These are phyloP conservation scores for Balakata baccata DNA, from an alignment of 345 rosid species.

Conservation along the genomic window DNA sequence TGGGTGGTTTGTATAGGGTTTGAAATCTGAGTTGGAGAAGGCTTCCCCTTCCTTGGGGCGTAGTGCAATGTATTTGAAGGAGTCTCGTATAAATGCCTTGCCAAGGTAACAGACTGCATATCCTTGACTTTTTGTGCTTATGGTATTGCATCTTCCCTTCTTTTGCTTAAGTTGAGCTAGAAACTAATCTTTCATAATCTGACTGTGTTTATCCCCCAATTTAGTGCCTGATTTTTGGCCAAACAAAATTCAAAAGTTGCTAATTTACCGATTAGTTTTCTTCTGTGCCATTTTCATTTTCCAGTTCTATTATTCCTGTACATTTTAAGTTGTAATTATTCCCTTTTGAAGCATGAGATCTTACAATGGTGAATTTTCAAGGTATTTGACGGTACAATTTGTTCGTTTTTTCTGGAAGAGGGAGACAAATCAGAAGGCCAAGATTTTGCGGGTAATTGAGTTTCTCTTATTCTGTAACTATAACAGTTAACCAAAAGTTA, in stretches of 20 bases:
- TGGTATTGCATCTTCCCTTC: not conserved
- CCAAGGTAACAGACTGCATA: conserved; percentile 51
- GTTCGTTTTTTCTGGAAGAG: conserved; percentile 99
- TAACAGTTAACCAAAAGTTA: not conserved
- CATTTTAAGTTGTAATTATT: conserved; percentile 4
- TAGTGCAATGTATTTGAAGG: conserved; percentile 79
- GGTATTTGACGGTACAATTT: conserved; percentile 96
- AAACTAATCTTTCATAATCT: not conserved
- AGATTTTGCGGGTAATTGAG: conserved; percentile 74
- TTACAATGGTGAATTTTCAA: conserved; percentile 30
- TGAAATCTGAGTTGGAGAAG: conserved; percentile 94
- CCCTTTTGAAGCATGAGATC: conserved; percentile 1
- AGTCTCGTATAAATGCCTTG: conserved; percentile 75
- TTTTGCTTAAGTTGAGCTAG: not conserved
- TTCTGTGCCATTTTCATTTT: not conserved
- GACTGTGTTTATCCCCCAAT: not conserved
- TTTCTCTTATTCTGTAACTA: conserved; percentile 5
- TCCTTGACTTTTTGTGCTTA: not conserved
- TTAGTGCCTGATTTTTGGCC: not conserved
- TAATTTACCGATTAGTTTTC: conserved; percentile 1
- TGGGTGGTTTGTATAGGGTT: conserved; percentile 47
- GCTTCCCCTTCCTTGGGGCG: conserved; percentile 82
- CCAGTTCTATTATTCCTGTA: not conserved
- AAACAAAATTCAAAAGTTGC: not conserved
- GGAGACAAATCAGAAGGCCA: conserved; percentile 97